Evolutionary conservation across 2,329 filamentous ascomycete species (phyloP), one percentile per base, ranked within the genome.

Genomic region (Lachnellula subtilissima): DNA sequence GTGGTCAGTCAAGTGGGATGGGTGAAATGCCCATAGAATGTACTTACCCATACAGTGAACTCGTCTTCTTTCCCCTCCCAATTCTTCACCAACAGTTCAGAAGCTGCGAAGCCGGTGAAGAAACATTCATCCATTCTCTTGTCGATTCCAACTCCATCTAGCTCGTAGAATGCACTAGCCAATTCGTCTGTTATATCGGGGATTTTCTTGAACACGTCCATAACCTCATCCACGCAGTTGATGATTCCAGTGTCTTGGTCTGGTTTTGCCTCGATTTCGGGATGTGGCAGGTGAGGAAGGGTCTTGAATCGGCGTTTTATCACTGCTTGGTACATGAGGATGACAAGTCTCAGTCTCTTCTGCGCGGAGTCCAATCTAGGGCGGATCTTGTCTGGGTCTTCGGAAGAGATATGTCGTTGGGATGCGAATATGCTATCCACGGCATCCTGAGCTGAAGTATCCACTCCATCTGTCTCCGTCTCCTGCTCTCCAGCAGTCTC

Each of bases 41-140:
- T 11, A 58, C 67, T 53, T 50, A 71, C 83, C 91, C 91, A 96
- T 15, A 81, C 76, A 0, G 85, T 87, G 67, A 95, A 96, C 65
- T 87, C 89, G 65, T 96, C 91, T 17, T 81, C 77, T 48, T 79
- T 72, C 0, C 80, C 85, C 2, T 80, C 72, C 88, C 88, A 92
- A 19, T 78, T 76, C 56, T 76, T 73, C 50, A 75, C 74, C 12
- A 89, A 71, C 48, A 86, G 67, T 54, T 82, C 78, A 0, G 80
- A 77, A 0, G 78, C 80, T 0, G 72, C 74, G 61, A 81, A 80
- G 0, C 87, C 85, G 50, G 84, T 79, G 1, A 75, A 73, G 57
- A 85, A 83, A 64, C 85, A 86, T 42, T 78, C 75, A 4, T 81
- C 76, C 74, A 90, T 78, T 22, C 73, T 73, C 6, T 71, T 69